These are phyloP conservation scores for Penicillium robsamsonii DNA, from an alignment of 495 filamentous ascomycete species.

Conservation along the genomic window DNA sequence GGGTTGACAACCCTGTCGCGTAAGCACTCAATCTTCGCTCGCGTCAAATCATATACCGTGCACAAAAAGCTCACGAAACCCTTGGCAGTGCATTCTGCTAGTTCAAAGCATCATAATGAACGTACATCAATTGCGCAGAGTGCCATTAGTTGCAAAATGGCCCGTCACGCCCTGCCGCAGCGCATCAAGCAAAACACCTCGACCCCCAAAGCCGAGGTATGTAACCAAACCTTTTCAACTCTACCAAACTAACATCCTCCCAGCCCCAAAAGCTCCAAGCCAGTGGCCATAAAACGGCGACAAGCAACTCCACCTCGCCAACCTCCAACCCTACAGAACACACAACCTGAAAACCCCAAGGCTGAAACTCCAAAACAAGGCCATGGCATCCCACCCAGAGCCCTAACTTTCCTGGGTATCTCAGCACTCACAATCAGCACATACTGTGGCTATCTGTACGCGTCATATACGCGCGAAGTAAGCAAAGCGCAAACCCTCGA, in stretches of 20 bases:
- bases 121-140: slow-evolving; percentile 12
- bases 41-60: neutral
- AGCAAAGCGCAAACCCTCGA: slow-evolving; percentile 34
- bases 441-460: slow-evolving; percentile 54
- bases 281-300: slow-evolving; percentile 10
- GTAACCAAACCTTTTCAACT: neutral
- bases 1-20: neutral
- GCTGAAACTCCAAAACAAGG: slow-evolving; percentile 2
- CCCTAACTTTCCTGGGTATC: slow-evolving; percentile 44
- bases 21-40: slow-evolving; percentile 1
- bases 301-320: slow-evolving; percentile 13
- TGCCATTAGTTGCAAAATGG: slow-evolving; percentile 12
- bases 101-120: slow-evolving; percentile 14
- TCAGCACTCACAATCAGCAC: slow-evolving; percentile 45
- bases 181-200: slow-evolving; percentile 22
- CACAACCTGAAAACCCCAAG: slow-evolving; percentile 11
- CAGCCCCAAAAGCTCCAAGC: slow-evolving; percentile 6
- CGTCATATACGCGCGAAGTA: slow-evolving; percentile 43
- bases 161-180: slow-evolving; percentile 11
- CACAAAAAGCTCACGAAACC: neutral
- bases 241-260: neutral
- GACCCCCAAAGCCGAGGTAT: slow-evolving; percentile 17
- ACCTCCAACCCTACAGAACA: neutral
- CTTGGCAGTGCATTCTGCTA: neutral
- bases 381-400: slow-evolving; percentile 33